phyloP scores from a whole-genome alignment of 148 eudicot genomes.

The Chenopodium suecicum region DNA sequence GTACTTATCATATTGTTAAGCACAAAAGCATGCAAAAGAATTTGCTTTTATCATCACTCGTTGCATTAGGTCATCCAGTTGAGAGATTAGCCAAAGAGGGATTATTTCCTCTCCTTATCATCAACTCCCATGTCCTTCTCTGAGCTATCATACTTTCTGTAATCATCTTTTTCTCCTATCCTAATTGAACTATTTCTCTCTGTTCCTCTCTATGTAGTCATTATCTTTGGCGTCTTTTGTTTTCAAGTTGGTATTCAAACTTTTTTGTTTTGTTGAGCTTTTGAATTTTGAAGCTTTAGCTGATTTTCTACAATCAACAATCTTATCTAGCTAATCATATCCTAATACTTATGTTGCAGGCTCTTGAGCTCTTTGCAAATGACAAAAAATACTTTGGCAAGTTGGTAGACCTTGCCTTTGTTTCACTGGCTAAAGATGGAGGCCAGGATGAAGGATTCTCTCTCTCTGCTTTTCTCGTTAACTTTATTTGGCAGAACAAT shows the following conservation, averaged over 20 bases:
- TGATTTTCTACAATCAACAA: background rate
- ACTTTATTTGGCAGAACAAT: conserved; percentile 45
- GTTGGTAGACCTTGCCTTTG: conserved; percentile 62
- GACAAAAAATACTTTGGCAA: conserved; percentile 47
- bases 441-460: conserved; percentile 79
- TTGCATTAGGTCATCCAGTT: background rate
- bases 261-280: background rate
- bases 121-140: background rate
- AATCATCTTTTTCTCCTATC: background rate
- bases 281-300: background rate
- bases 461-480: conserved; percentile 60
- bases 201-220: background rate
- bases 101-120: background rate
- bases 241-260: background rate
- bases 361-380: conserved; percentile 55
- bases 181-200: background rate
- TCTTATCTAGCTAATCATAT: background rate
- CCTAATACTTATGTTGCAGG: conserved; percentile 41
- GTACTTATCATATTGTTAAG: no score
- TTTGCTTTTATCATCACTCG: no score
- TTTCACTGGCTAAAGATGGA: conserved; percentile 63
- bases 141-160: background rate
- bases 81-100: background rate
- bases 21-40: no score
- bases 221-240: background rate